A percentile compares a stretch with the other conserved stretches of the same genome.
phyloP scores from a whole-genome alignment of 345 rosid species.

The Hypericum androsaemum region DNA sequence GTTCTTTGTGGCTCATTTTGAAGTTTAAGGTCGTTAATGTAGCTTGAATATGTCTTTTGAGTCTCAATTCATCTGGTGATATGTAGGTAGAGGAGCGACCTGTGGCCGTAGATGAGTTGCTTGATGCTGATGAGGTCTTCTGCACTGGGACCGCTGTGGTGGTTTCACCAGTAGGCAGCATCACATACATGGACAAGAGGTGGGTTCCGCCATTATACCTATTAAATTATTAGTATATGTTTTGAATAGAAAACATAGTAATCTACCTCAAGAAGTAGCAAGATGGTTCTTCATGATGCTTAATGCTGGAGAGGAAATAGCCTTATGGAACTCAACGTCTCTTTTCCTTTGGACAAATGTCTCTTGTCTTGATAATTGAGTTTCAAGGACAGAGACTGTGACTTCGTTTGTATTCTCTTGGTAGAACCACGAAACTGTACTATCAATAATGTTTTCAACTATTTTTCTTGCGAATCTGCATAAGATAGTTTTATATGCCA shows the following conservation, averaged over 20 bases:
- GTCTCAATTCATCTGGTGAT: background rate
- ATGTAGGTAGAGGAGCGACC: slow-evolving; percentile 68
- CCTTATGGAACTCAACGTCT: background rate
- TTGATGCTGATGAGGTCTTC: slow-evolving; percentile 89
- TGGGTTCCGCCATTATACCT: slow-evolving; percentile 9
- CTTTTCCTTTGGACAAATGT: too few species aligned
- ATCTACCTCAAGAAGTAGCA: too few species aligned
- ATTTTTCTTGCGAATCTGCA: too few species aligned
- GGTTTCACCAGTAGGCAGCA: slow-evolving; percentile 88
- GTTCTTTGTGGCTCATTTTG: too few species aligned
- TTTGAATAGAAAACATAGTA: too few species aligned
- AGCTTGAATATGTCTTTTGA: too few species aligned
- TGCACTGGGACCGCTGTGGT: slow-evolving; percentile 98
- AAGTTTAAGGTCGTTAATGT: too few species aligned
- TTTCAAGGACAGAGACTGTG: background rate
- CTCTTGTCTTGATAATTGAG: background rate
- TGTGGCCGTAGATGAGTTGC: slow-evolving; percentile 64
- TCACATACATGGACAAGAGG: slow-evolving; percentile 72
- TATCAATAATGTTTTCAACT: too few species aligned
- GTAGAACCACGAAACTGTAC: too few species aligned
- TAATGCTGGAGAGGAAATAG: background rate
- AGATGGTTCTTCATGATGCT: background rate
- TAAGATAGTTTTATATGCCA: too few species aligned
- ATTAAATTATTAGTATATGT: too few species aligned
- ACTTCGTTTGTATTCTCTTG: too few species aligned